Evolutionary conservation across 129 eudicot genomes (phyloP), one percentile per base, ranked within the genome.

Genomic region (Rutidosis leptorrhynchoides): DNA sequence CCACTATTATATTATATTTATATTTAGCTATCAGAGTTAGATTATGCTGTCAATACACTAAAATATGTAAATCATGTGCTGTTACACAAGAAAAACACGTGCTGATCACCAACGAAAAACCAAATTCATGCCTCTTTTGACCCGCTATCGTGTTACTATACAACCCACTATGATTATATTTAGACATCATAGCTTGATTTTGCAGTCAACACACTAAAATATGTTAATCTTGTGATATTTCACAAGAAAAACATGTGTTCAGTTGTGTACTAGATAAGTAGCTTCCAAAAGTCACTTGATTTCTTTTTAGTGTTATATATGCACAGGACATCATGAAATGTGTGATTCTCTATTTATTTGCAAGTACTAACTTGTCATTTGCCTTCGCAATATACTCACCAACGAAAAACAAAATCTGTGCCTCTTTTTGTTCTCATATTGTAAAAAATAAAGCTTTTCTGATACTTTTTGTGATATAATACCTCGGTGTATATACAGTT

Each of bases 361-460:
- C 57, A 25, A 26, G 48, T 46, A 19, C 40, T 43, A 25, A 56
- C 6, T 24, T 56, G 61, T 56, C 30, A 56, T 9, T 14, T 65
- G n/a, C 57, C 21, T 23, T 6, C 10, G 10, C 7, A 35, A 24
- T 74, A 61, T 29, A 46, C 63, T 49, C 73, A 62, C 17, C 62
- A 74, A 32, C 7, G 11, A 65, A 65, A 49, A 80, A 32, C 68
- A 63, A 68, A 79, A 75, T 79, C 79, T 12, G 28, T 65, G 23
- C 67, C 37, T 74, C n/a, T 54, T 59, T 32, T 71, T 63, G 1
- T 23, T 22, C 53, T 24, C 6, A 26, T 64, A 10, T 40, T 26
- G 12, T 14, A n/a, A 7, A 42, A 73, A 24, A 64, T 23, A 35
- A 37, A 32, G 23, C 51, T 53, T 68, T 12, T 22, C 5, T 54